A percentile compares a stretch with the other conserved stretches of the same genome.
Conservation (phyloP, 495 filamentous ascomycete genomes). For the Peziza echinospora region DNA sequence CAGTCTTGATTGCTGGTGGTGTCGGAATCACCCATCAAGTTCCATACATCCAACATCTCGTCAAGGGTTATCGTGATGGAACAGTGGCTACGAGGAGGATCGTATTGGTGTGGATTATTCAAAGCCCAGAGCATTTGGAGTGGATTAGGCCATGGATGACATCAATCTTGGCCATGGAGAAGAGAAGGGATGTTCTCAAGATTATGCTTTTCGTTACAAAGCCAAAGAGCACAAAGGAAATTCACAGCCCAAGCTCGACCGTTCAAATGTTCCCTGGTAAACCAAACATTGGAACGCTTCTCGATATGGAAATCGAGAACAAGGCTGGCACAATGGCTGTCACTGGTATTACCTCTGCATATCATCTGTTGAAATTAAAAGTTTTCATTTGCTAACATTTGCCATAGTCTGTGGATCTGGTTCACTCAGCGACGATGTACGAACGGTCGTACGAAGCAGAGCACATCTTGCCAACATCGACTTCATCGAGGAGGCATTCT, state of each 20-base stretch:
- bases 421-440: constrained; percentile 68
- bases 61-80: constrained; percentile 42
- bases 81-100: constrained; percentile 59
- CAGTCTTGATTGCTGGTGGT: constrained; percentile 68
- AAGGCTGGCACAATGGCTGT: constrained; percentile 69
- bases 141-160: constrained; percentile 97
- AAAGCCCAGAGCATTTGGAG: constrained; percentile 66
- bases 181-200: constrained; percentile 56
- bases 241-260: constrained; percentile 54
- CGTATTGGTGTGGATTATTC: constrained; percentile 76
- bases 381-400: no score
- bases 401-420: constrained; percentile 89
- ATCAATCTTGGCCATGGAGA: constrained; percentile 63
- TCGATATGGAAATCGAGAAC: constrained; percentile 55
- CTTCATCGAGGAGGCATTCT: constrained; percentile 91
- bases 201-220: constrained; percentile 81
- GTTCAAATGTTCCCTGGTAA: constrained; percentile 80
- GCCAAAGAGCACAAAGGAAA: constrained; percentile 56
- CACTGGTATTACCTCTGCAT: no score
- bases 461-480: constrained; percentile 50
- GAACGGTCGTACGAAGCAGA: constrained; percentile 43
- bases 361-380: no score
- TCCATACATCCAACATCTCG: constrained; percentile 50
- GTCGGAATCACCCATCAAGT: constrained; percentile 81
- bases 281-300: constrained; percentile 42